A percentile compares a stretch with the other conserved stretches of the same genome.
Evolutionary conservation across 106 monocot species (phyloP).

Genomic region (Dendrobium nobile): DNA sequence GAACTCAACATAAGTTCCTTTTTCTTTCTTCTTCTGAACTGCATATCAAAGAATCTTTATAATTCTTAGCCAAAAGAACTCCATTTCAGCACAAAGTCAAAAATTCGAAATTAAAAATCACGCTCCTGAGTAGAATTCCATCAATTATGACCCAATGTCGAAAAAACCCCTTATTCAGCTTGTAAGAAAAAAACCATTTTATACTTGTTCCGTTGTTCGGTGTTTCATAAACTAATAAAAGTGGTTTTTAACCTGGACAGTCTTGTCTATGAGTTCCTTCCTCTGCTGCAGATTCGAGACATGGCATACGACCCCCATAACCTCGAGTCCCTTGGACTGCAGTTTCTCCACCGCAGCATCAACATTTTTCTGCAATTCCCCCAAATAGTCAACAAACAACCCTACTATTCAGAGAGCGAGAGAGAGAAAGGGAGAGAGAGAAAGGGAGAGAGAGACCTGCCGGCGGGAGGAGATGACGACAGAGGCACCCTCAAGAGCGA

Average conservation of each 20-base stretch:
- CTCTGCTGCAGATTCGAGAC: constrained; percentile 50
- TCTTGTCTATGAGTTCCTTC: constrained; percentile 31
- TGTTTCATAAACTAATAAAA: neutral
- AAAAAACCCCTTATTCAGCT: neutral
- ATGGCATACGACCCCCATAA: constrained; percentile 76
- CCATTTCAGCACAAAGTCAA: neutral
- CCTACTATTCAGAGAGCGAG: neutral
- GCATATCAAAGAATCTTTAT: neutral
- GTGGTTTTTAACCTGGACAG: constrained; percentile 9
- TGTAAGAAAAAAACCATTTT: neutral
- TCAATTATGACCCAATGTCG: too few relatives aligned
- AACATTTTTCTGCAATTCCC: constrained; percentile 61
- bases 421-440: too few relatives aligned
- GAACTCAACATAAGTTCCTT: neutral
- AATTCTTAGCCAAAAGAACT: neutral
- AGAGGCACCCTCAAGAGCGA: constrained; percentile 78
- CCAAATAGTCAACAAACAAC: neutral
- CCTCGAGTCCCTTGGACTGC: constrained; percentile 63
- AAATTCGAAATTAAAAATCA: neutral
- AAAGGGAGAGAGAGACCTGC: constrained; percentile 61
- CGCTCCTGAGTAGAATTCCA: too few relatives aligned
- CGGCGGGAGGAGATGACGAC: constrained; percentile 91
- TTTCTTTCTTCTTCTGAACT: neutral
- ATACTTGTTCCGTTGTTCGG: neutral
- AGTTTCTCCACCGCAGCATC: constrained; percentile 83